phyloP scores from a whole-genome alignment of 768 basidiomycete species.

The Phaeotremella fagi region DNA sequence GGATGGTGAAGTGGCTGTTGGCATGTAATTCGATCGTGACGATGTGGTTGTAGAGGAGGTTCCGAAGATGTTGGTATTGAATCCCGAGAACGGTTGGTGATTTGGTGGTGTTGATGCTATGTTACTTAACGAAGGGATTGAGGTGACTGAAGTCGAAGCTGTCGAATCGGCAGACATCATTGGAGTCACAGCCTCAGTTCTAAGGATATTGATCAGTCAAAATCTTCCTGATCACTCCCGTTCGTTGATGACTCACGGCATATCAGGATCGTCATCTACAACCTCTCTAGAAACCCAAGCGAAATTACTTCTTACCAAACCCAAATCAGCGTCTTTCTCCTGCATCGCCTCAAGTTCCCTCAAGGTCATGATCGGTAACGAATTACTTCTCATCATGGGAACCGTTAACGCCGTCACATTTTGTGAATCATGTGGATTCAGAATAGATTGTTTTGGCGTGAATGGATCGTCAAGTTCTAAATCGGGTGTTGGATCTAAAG shows the following conservation, averaged over 20 bases:
- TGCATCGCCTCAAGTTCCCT: constrained; percentile 35
- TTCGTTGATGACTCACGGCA: too few species aligned
- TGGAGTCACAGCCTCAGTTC: constrained; percentile 5
- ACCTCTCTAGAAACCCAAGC: constrained; percentile 36
- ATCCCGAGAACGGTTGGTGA: background rate
- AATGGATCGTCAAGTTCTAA: background rate
- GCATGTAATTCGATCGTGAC: constrained; percentile 11
- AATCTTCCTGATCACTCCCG: too few species aligned
- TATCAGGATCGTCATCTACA: constrained; percentile 12
- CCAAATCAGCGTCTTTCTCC: constrained; percentile 42
- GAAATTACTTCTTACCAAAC: constrained; percentile 36
- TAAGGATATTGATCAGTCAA: background rate
- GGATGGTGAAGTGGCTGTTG: constrained; percentile 20
- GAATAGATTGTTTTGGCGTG: background rate
- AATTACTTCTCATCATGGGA: constrained; percentile 39
- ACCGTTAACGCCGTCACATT: constrained; percentile 10
- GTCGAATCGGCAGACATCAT: constrained; percentile 5
- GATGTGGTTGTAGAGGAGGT: background rate
- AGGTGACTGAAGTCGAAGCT: constrained; percentile 11
- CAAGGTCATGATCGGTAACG: constrained; percentile 37
- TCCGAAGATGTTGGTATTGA: background rate
- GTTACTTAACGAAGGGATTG: constrained; percentile 6
- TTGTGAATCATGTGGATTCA: background rate
- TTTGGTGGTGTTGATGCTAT: constrained; percentile 7
- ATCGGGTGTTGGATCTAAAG: constrained; percentile 3